Conservation (phyloP, 345 rosid species). For the Camelina laxa region DNA sequence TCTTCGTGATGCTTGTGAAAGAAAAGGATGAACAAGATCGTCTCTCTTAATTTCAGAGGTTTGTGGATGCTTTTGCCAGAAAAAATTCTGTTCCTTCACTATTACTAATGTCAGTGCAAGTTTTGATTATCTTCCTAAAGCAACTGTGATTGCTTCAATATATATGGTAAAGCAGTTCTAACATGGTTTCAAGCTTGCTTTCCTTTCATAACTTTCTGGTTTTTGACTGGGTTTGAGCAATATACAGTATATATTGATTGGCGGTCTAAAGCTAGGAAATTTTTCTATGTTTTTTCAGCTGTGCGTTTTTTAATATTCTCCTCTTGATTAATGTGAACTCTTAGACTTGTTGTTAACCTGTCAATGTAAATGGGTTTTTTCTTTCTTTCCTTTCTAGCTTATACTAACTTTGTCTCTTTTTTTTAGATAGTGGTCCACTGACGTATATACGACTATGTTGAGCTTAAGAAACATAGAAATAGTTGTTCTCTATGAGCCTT, state of each 20-base stretch:
- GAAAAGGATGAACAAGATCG: slow-evolving; percentile 27
- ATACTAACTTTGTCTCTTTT: not conserved
- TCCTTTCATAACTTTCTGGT: not conserved
- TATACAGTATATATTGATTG: not conserved
- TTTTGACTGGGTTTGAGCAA: slow-evolving; percentile 8
- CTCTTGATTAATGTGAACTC: not conserved
- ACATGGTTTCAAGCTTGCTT: slow-evolving; percentile 11
- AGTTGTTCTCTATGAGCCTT: not conserved
- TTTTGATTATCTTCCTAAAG: slow-evolving; percentile 8
- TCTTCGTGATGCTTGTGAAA: slow-evolving; percentile 20
- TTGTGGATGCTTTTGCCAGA: slow-evolving; percentile 18
- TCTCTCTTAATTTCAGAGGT: slow-evolving; percentile 21
- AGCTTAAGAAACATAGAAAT: not conserved
- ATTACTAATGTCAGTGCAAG: not conserved
- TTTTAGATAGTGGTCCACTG: not conserved
- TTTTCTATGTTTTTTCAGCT: not conserved
- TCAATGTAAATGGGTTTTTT: slow-evolving; percentile 1
- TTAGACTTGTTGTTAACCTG: not conserved
- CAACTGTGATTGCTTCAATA: slow-evolving; percentile 3
- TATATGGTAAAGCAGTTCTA: slow-evolving; percentile 18
- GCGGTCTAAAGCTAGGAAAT: not conserved
- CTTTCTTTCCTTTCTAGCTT: not conserved
- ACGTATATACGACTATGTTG: not conserved
- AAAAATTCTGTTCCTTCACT: not conserved
- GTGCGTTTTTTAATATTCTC: not conserved